Base-by-base conservation (phyloP, 2,329 filamentous ascomycete species). In the Colletotrichum sp. region DNA sequence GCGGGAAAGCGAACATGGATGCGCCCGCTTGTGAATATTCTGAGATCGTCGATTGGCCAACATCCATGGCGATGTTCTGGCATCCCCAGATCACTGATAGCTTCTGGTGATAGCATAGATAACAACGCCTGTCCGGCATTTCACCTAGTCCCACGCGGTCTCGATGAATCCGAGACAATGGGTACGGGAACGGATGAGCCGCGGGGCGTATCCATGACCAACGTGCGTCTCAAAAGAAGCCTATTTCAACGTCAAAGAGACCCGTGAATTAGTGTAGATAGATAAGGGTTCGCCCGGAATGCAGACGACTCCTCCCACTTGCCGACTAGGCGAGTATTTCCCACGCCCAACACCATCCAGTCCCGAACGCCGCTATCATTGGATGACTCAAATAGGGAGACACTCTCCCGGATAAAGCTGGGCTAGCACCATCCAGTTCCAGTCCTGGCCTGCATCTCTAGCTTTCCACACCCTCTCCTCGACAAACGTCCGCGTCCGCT, bases 371-470 rank as follows among this genome's bases (percentile, higher is more conserved):
- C 59, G 32, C 18, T 18, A 15, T 7, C 12, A 63, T 24, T 21
- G 32, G 59, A 24, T n/a, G 59, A 24, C 16, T 80, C 73, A 83
- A 52, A 82, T 82, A 16, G 82, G 82, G 26, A 83, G 69, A 70
- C 79, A 80, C 62, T 83, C 82, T n/a, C 78, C 79, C 1, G 82
- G 80, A 69, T 79, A 82, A 65, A 77, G 63, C 39, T 78, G 75
- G 30, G 79, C 79, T 55, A 83, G 30, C 26, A 77, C 52, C 81
- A 82, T 82, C 82, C 82, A 83, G 57, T 80, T 80, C 81, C 81
- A 83, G 15, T 79, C 77, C 15, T 63, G 44, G 1, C 79, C 80
- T 4, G 60, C 68, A 65, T 83, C 81, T 34, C 80, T 79, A 6
- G 81, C 81, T 16, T 75, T 67, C 82, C 81, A 83, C 13, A 83